Conservation (phyloP, 2,329 filamentous ascomycete genomes). For the Neofusicoccum ribis region DNA sequence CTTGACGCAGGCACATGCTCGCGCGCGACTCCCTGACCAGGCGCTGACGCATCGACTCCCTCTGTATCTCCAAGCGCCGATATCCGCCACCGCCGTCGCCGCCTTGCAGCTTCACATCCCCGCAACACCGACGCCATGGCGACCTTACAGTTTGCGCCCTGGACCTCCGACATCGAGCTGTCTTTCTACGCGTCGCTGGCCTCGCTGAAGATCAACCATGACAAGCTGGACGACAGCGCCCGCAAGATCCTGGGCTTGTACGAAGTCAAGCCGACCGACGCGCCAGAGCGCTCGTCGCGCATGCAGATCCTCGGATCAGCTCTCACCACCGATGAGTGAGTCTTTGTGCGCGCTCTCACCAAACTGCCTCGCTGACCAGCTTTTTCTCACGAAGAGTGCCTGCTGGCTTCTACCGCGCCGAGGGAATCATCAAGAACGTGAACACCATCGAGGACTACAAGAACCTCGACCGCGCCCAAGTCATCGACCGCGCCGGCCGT, state of each 20-base stretch:
- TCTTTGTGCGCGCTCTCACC: slow-evolving; percentile 23
- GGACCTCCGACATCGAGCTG: slow-evolving; percentile 90
- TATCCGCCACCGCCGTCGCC: too few relatives aligned
- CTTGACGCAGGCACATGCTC: slow-evolving; percentile 19
- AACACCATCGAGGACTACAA: slow-evolving; percentile 96
- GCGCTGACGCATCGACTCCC: slow-evolving; percentile 11
- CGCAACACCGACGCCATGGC: slow-evolving; percentile 33
- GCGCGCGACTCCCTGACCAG: slow-evolving; percentile 7
- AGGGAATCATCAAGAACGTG: slow-evolving; percentile 92
- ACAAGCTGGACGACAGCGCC: slow-evolving; percentile 92
- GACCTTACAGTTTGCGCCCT: slow-evolving; percentile 75
- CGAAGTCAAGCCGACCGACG: slow-evolving; percentile 72
- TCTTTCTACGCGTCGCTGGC: slow-evolving; percentile 95
- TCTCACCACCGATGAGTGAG: slow-evolving; percentile 79
- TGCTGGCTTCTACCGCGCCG: slow-evolving; percentile 74
- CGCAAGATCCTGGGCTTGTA: slow-evolving; percentile 85
- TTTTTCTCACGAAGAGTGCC: slow-evolving; percentile 43
- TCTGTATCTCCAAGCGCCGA: neutral
- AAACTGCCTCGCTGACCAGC: neutral
- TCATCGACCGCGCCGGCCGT: slow-evolving; percentile 75
- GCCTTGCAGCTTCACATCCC: neutral
- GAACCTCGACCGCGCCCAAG: slow-evolving; percentile 73
- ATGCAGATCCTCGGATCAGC: slow-evolving; percentile 91
- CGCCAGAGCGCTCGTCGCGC: slow-evolving; percentile 74
- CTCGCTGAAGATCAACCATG: slow-evolving; percentile 90